Evolutionary conservation across 441 rosid genomes (phyloP).

Genomic region (Croton setiger): DNA sequence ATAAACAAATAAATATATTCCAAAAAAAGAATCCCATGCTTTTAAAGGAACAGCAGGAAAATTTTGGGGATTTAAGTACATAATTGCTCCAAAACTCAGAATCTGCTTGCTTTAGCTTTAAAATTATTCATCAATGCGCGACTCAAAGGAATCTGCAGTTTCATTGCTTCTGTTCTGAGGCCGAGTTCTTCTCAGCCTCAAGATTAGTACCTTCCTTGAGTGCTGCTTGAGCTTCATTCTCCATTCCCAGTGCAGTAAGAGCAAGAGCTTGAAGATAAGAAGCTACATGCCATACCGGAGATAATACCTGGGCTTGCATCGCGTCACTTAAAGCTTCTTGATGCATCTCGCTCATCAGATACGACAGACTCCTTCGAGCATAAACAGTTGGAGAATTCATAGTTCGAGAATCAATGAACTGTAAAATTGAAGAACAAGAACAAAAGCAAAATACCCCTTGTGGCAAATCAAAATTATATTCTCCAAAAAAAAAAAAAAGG

Average conservation of each 20-base stretch:
- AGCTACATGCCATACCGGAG: conserved; percentile 83
- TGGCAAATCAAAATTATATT: background rate
- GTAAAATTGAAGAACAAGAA: conserved; percentile 23
- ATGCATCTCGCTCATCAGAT: conserved; percentile 72
- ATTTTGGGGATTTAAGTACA: background rate
- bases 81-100: conserved; percentile 24
- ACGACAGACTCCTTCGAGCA: conserved; percentile 76
- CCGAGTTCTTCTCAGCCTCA: conserved; percentile 47
- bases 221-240: conserved; percentile 66
- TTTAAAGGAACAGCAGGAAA: conserved; percentile 9
- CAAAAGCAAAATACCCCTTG: too few relatives aligned
- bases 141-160: background rate
- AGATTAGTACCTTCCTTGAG: conserved; percentile 71
- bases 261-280: conserved; percentile 83
- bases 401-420: conserved; percentile 66
- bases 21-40: background rate
- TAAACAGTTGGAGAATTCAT: conserved; percentile 74
- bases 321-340: conserved; percentile 78
- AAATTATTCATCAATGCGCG: conserved; percentile 1
- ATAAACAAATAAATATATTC: too few relatives aligned
- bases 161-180: conserved; percentile 23
- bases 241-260: conserved; percentile 55
- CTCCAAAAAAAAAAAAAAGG: too few relatives aligned
- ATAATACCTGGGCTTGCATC: conserved; percentile 74
- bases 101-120: conserved; percentile 8